These are phyloP conservation scores for Vitis rotundifolia DNA, from an alignment of 164 flowering plant species.

Conservation along the genomic window DNA sequence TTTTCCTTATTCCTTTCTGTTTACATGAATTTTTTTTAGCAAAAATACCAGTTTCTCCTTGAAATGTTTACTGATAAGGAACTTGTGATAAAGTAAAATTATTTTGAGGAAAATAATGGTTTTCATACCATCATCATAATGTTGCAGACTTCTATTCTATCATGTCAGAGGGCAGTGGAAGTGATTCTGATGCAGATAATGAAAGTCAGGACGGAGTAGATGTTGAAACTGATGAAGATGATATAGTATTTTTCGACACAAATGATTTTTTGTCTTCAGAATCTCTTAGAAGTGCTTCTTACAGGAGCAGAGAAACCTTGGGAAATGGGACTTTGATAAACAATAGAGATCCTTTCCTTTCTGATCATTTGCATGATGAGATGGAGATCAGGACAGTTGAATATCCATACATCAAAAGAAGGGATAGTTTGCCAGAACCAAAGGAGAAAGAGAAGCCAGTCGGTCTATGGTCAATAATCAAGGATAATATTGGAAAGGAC, in stretches of 20 bases:
- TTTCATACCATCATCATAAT: not conserved
- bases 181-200: slow-evolving; percentile 85
- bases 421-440: slow-evolving; percentile 92
- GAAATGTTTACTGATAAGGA: not conserved
- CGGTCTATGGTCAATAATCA: slow-evolving; percentile 96
- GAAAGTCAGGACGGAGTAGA: slow-evolving; percentile 89
- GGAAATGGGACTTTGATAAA: slow-evolving; percentile 41
- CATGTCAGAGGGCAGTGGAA: slow-evolving; percentile 86
- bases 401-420: slow-evolving; percentile 79
- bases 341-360: slow-evolving; percentile 52
- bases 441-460: slow-evolving; percentile 96
- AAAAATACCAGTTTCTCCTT: not conserved
- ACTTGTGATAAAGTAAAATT: too few species aligned
- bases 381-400: slow-evolving; percentile 49
- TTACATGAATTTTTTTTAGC: not conserved
- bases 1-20: not conserved
- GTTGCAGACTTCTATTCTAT: slow-evolving; percentile 90
- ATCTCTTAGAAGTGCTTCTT: slow-evolving; percentile 79
- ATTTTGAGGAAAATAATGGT: not conserved
- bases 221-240: slow-evolving; percentile 92
- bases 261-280: slow-evolving; percentile 79
- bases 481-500: slow-evolving; percentile 98
- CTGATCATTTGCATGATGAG: slow-evolving; percentile 48
- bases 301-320: slow-evolving; percentile 60
- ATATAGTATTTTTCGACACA: slow-evolving; percentile 80